phyloP scores from a whole-genome alignment of 2,329 filamentous ascomycete species.

The Aspergillus caelatus region DNA sequence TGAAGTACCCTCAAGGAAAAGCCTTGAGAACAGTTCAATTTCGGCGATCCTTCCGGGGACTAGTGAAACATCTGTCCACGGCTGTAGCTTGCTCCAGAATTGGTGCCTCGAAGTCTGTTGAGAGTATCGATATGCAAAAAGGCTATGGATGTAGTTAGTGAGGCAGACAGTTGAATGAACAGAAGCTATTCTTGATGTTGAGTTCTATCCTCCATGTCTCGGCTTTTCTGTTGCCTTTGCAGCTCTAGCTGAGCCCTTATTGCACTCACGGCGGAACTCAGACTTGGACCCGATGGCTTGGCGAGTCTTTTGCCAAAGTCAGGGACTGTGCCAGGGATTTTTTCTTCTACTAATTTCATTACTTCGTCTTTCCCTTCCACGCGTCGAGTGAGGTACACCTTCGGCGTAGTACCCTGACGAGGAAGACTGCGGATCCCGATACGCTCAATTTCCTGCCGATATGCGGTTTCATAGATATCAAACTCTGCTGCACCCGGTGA shows the following conservation, averaged over 20 bases:
- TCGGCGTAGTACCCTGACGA: conserved; percentile 50
- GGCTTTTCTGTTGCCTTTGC: conserved; percentile 4
- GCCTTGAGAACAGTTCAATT: not conserved
- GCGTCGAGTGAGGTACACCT: conserved; percentile 60
- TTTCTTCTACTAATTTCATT: conserved; percentile 34
- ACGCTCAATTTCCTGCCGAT: conserved; percentile 76
- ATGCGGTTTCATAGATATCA: conserved; percentile 86
- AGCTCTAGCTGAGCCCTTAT: conserved; percentile 22
- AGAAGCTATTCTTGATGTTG: conserved; percentile 3
- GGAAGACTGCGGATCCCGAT: conserved; percentile 58
- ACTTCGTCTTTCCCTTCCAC: conserved; percentile 49
- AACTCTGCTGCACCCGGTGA: conserved; percentile 83
- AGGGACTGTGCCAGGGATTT: conserved; percentile 14
- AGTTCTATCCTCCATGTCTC: not conserved
- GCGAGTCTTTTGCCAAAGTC: conserved; percentile 17
- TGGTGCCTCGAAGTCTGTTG: conserved; percentile 8
- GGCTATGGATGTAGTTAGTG: conserved; percentile 4
- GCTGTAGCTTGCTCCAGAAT: conserved; percentile 15
- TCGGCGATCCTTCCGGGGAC: not conserved
- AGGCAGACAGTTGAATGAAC: not conserved
- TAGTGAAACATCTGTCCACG: not conserved
- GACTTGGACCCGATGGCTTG: conserved; percentile 12
- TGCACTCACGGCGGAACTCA: conserved; percentile 17
- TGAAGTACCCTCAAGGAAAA: not conserved
- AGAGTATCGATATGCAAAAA: conserved; percentile 6